phyloP scores from a whole-genome alignment of 768 basidiomycete species.

The Lentinula sp. region DNA sequence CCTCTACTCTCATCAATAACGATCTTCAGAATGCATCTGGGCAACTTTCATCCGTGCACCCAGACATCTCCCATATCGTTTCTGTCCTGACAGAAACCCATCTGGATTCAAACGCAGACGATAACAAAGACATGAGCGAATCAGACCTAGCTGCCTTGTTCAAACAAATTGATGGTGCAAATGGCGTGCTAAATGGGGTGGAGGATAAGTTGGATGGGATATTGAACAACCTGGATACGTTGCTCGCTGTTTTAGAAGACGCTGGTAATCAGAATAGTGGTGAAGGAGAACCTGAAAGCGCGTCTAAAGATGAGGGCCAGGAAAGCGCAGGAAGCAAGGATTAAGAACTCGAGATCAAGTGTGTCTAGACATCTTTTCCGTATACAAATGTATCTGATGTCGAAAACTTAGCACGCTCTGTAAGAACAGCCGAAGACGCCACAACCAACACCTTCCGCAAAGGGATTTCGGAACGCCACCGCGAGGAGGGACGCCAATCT shows the following conservation, averaged over 20 bases:
- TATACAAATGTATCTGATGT: too few species aligned
- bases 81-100: not conserved
- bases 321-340: not conserved
- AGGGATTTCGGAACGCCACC: too few species aligned
- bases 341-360: not conserved
- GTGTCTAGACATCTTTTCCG: not conserved
- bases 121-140: not conserved
- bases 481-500: too few species aligned
- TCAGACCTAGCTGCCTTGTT: not conserved
- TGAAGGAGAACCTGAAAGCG: not conserved
- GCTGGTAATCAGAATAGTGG: not conserved
- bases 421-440: too few species aligned
- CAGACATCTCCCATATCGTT: not conserved
- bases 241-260: conserved; percentile 1
- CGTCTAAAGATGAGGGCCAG: not conserved
- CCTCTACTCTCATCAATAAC: not conserved
- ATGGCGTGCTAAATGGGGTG: conserved; percentile 1
- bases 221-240: conserved; percentile 1
- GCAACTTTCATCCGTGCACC: not conserved
- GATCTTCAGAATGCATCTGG: not conserved
- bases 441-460: too few species aligned
- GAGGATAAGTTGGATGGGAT: conserved; percentile 3
- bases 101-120: not conserved
- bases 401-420: too few species aligned
- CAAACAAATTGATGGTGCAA: conserved; percentile 3